Evolutionary conservation across 352 stramenopile species (phyloP).

Genomic region (Phytophthora nicotianae): DNA sequence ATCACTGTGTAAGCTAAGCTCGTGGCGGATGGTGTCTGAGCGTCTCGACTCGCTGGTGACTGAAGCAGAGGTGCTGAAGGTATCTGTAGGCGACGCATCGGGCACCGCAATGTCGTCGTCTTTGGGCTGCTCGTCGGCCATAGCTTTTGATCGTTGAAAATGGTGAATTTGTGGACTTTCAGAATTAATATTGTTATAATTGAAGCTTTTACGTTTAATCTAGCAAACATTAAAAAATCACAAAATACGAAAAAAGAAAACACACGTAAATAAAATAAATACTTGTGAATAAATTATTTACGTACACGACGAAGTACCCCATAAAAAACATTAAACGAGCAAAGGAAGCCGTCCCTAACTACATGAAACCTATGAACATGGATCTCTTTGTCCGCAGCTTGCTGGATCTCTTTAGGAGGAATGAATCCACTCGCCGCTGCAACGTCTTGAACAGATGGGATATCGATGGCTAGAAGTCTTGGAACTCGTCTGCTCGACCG

Average conservation of each 20-base stretch:
- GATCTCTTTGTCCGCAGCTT: not conserved
- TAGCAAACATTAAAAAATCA: not conserved
- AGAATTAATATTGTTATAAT: not conserved
- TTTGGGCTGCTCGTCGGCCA: conserved; percentile 28
- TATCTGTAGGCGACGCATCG: conserved; percentile 9
- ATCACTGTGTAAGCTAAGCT: conserved; percentile 41
- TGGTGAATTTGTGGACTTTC: conserved; percentile 3
- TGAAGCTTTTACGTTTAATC: not conserved
- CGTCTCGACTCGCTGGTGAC: conserved; percentile 6
- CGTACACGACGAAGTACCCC: conserved; percentile 17
- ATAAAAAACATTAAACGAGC: conserved; percentile 21
- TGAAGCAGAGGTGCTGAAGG: not conserved
- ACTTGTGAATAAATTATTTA: conserved; percentile 29
- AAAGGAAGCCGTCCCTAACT: conserved; percentile 9
- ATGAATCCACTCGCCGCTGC: conserved; percentile 10
- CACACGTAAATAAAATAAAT: conserved; percentile 10
- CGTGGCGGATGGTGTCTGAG: conserved; percentile 14
- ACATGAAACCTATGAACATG: conserved; percentile 29
- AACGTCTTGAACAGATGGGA: conserved; percentile 13
- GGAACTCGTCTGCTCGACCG: conserved; percentile 35
- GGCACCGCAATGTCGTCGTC: conserved; percentile 1
- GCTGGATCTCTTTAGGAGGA: not conserved
- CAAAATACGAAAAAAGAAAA: not conserved
- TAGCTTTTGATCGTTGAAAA: conserved; percentile 26
- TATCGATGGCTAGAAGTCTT: conserved; percentile 32